Percentiles rank a stretch among this genome's conserved stretches.
Conservation (phyloP, 805 yeast species). For the Pichia heedii region DNA sequence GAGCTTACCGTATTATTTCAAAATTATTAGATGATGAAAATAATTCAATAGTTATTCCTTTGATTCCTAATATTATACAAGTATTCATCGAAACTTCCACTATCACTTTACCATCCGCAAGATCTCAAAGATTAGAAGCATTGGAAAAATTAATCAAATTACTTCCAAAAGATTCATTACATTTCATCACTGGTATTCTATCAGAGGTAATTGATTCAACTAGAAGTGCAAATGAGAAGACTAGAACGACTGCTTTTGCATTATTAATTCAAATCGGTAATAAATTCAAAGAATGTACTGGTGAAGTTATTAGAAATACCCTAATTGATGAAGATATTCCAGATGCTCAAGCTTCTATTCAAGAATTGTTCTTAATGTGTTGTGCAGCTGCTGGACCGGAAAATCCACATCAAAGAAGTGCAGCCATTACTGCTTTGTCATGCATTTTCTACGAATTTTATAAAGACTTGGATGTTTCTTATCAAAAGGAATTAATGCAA, state of each 20-base stretch:
- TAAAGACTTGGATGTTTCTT: slow-evolving; percentile 47
- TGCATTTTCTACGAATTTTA: slow-evolving; percentile 83
- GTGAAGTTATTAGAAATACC: slow-evolving; percentile 58
- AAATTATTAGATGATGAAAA: slow-evolving; percentile 58
- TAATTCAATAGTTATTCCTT: slow-evolving; percentile 45
- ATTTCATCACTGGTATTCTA: slow-evolving; percentile 70
- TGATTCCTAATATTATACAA: slow-evolving; percentile 48
- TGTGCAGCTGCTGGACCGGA: slow-evolving; percentile 95
- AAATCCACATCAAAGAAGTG: slow-evolving; percentile 92
- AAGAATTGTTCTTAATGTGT: slow-evolving; percentile 85
- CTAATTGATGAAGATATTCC: slow-evolving; percentile 53
- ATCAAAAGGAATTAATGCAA: slow-evolving; percentile 65
- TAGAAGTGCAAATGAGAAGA: slow-evolving; percentile 86
- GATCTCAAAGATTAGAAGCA: slow-evolving; percentile 70
- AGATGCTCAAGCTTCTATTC: slow-evolving; percentile 57
- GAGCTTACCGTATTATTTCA: slow-evolving; percentile 74
- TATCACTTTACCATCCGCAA: slow-evolving; percentile 59
- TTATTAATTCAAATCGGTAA: slow-evolving; percentile 73
- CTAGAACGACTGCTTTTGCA: slow-evolving; percentile 73
- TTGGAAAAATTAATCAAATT: slow-evolving; percentile 50
- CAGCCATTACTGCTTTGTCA: slow-evolving; percentile 85
- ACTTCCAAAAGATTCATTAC: slow-evolving; percentile 56
- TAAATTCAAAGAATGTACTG: slow-evolving; percentile 48
- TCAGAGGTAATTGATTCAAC: slow-evolving; percentile 88
- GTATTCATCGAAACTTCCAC: slow-evolving; percentile 52